These are phyloP conservation scores for Aureobasidium lini DNA, from an alignment of 2,329 filamentous ascomycete genomes.

Conservation along the genomic window DNA sequence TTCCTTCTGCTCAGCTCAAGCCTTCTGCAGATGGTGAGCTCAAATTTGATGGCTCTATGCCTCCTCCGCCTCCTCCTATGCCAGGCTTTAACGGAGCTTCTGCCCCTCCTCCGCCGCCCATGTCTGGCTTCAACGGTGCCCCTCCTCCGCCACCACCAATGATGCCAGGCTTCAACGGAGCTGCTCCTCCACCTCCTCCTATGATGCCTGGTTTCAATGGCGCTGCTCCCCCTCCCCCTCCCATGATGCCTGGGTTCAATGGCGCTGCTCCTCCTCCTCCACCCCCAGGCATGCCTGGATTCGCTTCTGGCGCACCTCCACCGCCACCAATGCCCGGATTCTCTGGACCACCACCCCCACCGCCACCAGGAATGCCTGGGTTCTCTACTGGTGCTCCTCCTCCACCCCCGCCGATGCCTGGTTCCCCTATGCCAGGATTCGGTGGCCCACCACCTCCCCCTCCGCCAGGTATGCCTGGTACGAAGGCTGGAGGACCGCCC, in stretches of 20 bases:
- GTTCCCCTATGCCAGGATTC: constrained; percentile 42
- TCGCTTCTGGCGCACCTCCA: constrained; percentile 30
- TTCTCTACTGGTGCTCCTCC: constrained; percentile 31
- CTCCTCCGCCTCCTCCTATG: constrained; percentile 17
- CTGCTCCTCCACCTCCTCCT: constrained; percentile 41
- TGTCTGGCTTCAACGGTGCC: constrained; percentile 28
- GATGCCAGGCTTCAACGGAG: constrained; percentile 41
- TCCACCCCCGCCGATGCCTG: constrained; percentile 35
- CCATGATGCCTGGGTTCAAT: constrained; percentile 39
- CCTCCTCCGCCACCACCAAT: constrained; percentile 35
- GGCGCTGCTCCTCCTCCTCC: constrained; percentile 32
- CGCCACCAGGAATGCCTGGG: constrained; percentile 41
- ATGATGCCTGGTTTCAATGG: constrained; percentile 39
- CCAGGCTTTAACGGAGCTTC: constrained; percentile 22
- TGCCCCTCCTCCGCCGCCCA: neutral
- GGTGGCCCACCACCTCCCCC: constrained; percentile 36
- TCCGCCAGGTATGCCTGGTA: constrained; percentile 45
- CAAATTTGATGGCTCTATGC: constrained; percentile 31
- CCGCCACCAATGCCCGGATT: constrained; percentile 46
- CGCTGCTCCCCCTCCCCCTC: constrained; percentile 32
- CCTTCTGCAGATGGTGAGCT: constrained; percentile 16
- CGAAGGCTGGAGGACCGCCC: constrained; percentile 42
- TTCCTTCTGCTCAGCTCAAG: neutral
- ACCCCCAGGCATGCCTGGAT: constrained; percentile 41
- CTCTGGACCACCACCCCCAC: constrained; percentile 49